Percentiles rank a stretch among this genome's conserved stretches.
Conservation (phyloP, 106 monocot genomes). For the Xerophyta viscosa region DNA sequence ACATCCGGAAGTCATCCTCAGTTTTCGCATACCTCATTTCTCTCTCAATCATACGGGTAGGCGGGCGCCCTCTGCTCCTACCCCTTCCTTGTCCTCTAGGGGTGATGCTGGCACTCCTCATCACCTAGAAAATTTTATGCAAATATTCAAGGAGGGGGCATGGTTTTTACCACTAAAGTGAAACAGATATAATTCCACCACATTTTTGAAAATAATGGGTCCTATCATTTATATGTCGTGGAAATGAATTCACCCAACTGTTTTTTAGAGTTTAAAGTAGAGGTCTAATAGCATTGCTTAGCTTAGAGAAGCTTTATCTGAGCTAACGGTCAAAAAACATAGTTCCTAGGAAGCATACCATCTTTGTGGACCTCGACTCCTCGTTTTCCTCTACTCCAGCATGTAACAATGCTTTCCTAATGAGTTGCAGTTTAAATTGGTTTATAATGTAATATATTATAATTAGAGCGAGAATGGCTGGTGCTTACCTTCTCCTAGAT, state of each 20-base stretch:
- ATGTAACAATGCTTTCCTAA: constrained; percentile 57
- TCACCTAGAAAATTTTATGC: too few relatives aligned
- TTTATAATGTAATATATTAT: neutral
- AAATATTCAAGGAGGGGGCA: too few relatives aligned
- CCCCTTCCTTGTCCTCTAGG: constrained; percentile 80
- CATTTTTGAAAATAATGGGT: too few relatives aligned
- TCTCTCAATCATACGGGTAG: constrained; percentile 22
- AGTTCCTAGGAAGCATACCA: too few relatives aligned
- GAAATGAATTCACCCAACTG: too few relatives aligned
- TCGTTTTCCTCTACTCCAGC: constrained; percentile 41
- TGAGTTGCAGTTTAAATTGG: neutral
- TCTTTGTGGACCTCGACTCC: constrained; percentile 52
- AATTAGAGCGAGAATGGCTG: neutral
- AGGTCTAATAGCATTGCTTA: too few relatives aligned
- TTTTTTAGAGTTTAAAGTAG: too few relatives aligned
- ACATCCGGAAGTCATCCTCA: constrained; percentile 53
- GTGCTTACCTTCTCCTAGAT: constrained; percentile 61
- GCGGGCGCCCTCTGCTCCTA: constrained; percentile 87
- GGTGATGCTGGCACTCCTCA: constrained; percentile 28
- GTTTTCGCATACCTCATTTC: constrained; percentile 33
- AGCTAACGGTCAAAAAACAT: too few relatives aligned
- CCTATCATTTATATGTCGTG: too few relatives aligned
- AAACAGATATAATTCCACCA: too few relatives aligned
- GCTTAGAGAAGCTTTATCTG: too few relatives aligned
- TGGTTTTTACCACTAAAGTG: too few relatives aligned